A percentile compares a stretch with the other conserved stretches of the same genome.
These are phyloP conservation scores for Aspergillus quadricinctus DNA, from an alignment of 2,329 filamentous ascomycete species.

Conservation along the genomic window DNA sequence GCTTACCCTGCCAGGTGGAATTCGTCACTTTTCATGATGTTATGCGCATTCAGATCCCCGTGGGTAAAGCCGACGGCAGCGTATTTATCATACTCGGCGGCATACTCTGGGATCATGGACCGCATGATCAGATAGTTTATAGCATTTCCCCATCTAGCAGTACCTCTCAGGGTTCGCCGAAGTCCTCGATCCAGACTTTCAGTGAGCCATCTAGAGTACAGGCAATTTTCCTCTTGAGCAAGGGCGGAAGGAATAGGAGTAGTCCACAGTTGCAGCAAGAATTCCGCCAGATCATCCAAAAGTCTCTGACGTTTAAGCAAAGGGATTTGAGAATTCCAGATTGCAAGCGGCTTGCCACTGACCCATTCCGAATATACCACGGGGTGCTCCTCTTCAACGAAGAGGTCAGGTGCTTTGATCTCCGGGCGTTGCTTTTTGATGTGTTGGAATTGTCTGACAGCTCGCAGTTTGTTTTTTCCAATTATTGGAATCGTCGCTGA, in stretches of 20 bases:
- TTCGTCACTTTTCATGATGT: slow-evolving; percentile 12
- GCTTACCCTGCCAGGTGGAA: slow-evolving; percentile 13
- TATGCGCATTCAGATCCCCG: slow-evolving; percentile 11
- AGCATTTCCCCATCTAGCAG: slow-evolving; percentile 11
- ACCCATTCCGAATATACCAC: too few relatives aligned
- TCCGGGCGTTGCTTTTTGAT: too few relatives aligned
- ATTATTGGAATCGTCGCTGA: too few relatives aligned
- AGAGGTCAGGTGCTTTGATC: too few relatives aligned
- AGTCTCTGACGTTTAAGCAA: too few relatives aligned
- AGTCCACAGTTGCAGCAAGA: slow-evolving; percentile 8
- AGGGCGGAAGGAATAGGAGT: background rate
- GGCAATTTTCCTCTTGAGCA: background rate
- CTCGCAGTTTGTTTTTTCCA: too few relatives aligned
- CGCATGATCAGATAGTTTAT: slow-evolving; percentile 17
- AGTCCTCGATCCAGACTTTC: slow-evolving; percentile 12
- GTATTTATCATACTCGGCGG: slow-evolving; percentile 10
- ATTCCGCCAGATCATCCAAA: too few relatives aligned
- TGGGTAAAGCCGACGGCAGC: slow-evolving; percentile 12
- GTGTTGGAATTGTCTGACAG: too few relatives aligned
- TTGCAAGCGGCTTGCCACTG: too few relatives aligned
- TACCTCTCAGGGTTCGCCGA: slow-evolving; percentile 10
- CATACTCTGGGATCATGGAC: slow-evolving; percentile 14
- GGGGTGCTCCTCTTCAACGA: too few relatives aligned
- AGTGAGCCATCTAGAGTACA: slow-evolving; percentile 11
- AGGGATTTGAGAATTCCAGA: too few relatives aligned